Evolutionary conservation across 2,329 filamentous ascomycete genomes (phyloP), one percentile per base, ranked within the genome.

Genomic region (Penicillium janthinellum): DNA sequence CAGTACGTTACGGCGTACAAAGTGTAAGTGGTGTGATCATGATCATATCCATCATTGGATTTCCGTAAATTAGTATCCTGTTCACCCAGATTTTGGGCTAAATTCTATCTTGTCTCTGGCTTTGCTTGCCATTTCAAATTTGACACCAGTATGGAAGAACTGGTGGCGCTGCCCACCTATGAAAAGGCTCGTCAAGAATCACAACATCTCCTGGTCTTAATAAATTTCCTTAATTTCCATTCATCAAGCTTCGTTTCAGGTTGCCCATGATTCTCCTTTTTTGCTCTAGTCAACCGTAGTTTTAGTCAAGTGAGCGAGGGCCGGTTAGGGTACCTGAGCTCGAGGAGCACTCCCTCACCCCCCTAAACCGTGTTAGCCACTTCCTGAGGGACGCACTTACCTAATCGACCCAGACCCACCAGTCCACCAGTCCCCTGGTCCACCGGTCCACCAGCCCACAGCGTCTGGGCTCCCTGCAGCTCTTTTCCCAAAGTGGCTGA

Each of bases 381-480:
- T 63, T 64, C 62, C 65, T 66, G 64, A 66, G 56, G 52, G 39
- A 34, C 3, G 2, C 11, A 35, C 37, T 67, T 64, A 67, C 44
- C 54, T 69, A 69, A 67, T 59, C 62, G 48, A 45, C 52, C 31
- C 25, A 25, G 59, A 47, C 48, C 64, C 64, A 60, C 62, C 56
- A 20, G 20, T 20, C 20, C 20, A 20, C 20, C 20, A 20, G 20
- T 20, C 20, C 20, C 1, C 20, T 2, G 20, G 20, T 20, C 20
- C 20, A 20, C 20, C 20, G 20, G 20, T 20, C 20, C 20, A 20
- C 20, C 20, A 20, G 20, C 2, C 20, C 20, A 31, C 49, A 37
- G 42, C 54, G 56, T 61, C 66, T 64, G 61, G 65, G 57, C 66
- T 69, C 63, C 65, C 67, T 69, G 67, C 67, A 68, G 67, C 59